Conservation (phyloP, 2,329 filamentous ascomycete genomes). For the Periconia sp. region DNA sequence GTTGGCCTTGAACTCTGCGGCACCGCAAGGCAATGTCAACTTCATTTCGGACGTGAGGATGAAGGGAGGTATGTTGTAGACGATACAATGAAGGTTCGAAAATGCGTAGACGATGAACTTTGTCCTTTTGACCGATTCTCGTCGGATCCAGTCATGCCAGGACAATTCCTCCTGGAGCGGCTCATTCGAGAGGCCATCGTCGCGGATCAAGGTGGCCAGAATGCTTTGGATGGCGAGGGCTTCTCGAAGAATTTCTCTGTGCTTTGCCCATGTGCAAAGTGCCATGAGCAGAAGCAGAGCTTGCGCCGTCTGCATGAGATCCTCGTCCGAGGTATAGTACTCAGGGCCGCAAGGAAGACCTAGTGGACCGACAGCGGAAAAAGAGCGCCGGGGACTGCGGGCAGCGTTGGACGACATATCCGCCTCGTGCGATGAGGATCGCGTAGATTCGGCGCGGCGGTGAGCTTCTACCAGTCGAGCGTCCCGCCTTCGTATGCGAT, state of each 20-base stretch:
- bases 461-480: slow-evolving; percentile 44
- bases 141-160: slow-evolving; percentile 57
- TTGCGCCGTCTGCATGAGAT: slow-evolving; percentile 65
- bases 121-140: slow-evolving; percentile 56
- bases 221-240: slow-evolving; percentile 60
- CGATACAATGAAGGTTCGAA: slow-evolving; percentile 63
- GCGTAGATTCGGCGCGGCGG: slow-evolving; percentile 22
- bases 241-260: slow-evolving; percentile 59
- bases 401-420: slow-evolving; percentile 11
- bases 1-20: slow-evolving; percentile 58
- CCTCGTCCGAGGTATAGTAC: slow-evolving; percentile 16
- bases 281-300: slow-evolving; percentile 64
- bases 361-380: slow-evolving; percentile 27
- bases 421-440: slow-evolving; percentile 18
- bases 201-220: slow-evolving; percentile 57
- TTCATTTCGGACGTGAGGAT: slow-evolving; percentile 59
- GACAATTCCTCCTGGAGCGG: slow-evolving; percentile 58
- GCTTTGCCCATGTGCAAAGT: slow-evolving; percentile 62
- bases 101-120: slow-evolving; percentile 61
- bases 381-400: slow-evolving; percentile 17
- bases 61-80: slow-evolving; percentile 62
- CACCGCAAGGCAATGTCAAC: slow-evolving; percentile 56
- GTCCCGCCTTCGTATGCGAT: slow-evolving; percentile 55
- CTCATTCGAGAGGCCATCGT: slow-evolving; percentile 56
- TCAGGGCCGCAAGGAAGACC: slow-evolving; percentile 29